Conservation (phyloP, 495 filamentous ascomycete genomes). For the Talaromyces proteolyticus region DNA sequence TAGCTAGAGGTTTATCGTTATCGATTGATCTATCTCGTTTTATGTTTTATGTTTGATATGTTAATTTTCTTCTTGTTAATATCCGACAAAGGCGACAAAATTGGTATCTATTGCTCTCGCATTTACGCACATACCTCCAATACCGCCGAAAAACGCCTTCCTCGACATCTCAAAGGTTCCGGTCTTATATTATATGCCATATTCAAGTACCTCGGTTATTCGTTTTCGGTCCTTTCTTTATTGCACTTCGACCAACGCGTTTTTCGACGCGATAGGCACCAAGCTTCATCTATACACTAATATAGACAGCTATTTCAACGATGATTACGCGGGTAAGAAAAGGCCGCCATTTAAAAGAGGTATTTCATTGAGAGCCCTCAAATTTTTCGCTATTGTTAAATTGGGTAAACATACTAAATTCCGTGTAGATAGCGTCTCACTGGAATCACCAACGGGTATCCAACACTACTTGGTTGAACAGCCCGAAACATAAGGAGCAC, state of each 20-base stretch:
- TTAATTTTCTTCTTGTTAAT: not conserved
- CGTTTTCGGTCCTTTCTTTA: not conserved
- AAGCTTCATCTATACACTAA: not conserved
- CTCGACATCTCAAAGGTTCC: slow-evolving; percentile 26
- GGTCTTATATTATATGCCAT: slow-evolving; percentile 18
- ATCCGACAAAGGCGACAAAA: slow-evolving; percentile 12
- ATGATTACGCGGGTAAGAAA: not conserved
- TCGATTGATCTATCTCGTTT: not conserved
- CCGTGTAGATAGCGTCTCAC: not conserved
- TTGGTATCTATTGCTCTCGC: slow-evolving; percentile 30
- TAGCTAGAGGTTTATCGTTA: slow-evolving; percentile 10
- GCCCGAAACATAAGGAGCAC: not conserved
- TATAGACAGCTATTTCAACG: not conserved
- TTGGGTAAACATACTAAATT: not conserved
- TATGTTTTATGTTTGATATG: not conserved
- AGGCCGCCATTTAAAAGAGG: not conserved
- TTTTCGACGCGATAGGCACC: not conserved
- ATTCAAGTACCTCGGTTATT: slow-evolving; percentile 13
- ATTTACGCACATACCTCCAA: slow-evolving; percentile 22
- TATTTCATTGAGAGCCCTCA: not conserved
- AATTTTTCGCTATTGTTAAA: not conserved
- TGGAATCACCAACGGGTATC: not conserved
- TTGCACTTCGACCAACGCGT: not conserved
- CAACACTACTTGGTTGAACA: not conserved
- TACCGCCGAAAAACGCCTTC: slow-evolving; percentile 59